These are phyloP conservation scores for Saccharomyces uvarum DNA, from an alignment of 1,139 yeast species.

Conservation along the genomic window DNA sequence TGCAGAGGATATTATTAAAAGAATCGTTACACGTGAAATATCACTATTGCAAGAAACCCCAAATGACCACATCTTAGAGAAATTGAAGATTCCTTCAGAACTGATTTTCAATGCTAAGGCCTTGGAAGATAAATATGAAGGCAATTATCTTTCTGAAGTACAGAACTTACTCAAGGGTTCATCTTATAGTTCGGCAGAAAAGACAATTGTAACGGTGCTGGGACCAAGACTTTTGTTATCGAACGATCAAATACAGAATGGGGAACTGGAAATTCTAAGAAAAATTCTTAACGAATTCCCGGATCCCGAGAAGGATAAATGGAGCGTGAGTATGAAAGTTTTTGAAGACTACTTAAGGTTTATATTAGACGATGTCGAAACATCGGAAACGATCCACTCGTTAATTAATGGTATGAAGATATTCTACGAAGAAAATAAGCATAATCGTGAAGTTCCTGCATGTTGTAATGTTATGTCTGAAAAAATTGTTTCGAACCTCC, in stretches of 20 bases:
- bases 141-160: conserved; percentile 54
- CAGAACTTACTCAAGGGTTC: conserved; percentile 56
- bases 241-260: not conserved
- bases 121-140: conserved; percentile 27
- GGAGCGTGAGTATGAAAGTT: conserved; percentile 55
- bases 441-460: conserved; percentile 18
- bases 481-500: conserved; percentile 10
- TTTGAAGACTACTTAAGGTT: conserved; percentile 41
- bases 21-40: conserved; percentile 44
- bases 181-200: conserved; percentile 58
- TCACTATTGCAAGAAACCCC: conserved; percentile 33
- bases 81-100: conserved; percentile 41
- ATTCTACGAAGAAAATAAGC: conserved; percentile 17
- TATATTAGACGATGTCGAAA: conserved; percentile 16
- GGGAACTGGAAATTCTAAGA: not conserved
- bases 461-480: conserved; percentile 28
- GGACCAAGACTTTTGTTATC: not conserved
- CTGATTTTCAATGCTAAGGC: conserved; percentile 50
- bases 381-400: conserved; percentile 27
- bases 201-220: conserved; percentile 38
- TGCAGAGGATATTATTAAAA: conserved; percentile 38
- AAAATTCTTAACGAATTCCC: conserved; percentile 43
- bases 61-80: conserved; percentile 33
- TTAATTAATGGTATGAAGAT: conserved; percentile 43
- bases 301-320: conserved; percentile 41